Base-by-base conservation (phyloP, 768 basidiomycete genomes). In the Macrolepiota dolichaula region DNA sequence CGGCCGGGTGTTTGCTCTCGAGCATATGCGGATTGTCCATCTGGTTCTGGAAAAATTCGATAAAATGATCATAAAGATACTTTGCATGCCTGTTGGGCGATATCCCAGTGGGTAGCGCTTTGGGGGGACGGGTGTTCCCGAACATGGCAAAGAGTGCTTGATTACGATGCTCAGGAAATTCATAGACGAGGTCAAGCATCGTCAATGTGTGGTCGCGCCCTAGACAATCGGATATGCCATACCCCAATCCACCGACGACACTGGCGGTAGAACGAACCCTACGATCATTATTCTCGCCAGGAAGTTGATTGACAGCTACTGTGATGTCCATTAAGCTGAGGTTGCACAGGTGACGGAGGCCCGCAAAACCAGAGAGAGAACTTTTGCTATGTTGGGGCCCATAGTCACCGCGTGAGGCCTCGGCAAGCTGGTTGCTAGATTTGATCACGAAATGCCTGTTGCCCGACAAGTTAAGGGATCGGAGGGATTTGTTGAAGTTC, bases 81-180 rank as follows among this genome's bases (percentile, higher is more conserved):
- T 92, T 94, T 37, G 94, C 85, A 22, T 96, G 76, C 40, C 80
- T 79, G 57, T 90, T 92, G 55, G 86, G 85, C 65, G 76, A 83
- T 24, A 76, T 76, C 5, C 77, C 77, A 3, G 85, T 75, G 5
- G 73, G 73, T 11, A 79, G 64, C 5, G 71, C 64, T 37, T 74
- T 75, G 1, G 75, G 74, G 0, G 77, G 85, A 22, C 85, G 79
- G 5, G 85, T 79, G 2, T 90, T 85, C 13, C 96, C 96, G 72
- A 98, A 98, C 88, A 99, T 94, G 24, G 94, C 97, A 68, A 99
- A 97, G 22, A 99, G 78, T 12, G 93, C 93, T 71, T 95, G 92
- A 68, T 87, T 86, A 50, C 85, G 81, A 59, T 81, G 77, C 13
- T 83, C 85, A 7, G 89, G 85, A 74, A 96, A 97, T 66, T 91